Evolutionary conservation across 2,329 filamentous ascomycete species (phyloP).

Genomic region (Nothophoma quercina): DNA sequence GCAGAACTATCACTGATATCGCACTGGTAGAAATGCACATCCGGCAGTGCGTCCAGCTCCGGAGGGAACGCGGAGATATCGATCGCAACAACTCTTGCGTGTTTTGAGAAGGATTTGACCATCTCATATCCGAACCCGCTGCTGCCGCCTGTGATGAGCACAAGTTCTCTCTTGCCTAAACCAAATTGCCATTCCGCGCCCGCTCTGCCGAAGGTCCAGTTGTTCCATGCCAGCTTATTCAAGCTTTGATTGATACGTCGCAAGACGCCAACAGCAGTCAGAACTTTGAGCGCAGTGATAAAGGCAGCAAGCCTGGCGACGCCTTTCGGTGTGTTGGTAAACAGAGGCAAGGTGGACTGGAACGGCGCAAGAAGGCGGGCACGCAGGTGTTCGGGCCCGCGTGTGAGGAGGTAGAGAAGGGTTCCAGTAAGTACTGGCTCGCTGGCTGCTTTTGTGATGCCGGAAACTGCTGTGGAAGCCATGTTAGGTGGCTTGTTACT

Average conservation of each 20-base stretch:
- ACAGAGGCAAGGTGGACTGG: slow-evolving; percentile 19
- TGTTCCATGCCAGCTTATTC: slow-evolving; percentile 42
- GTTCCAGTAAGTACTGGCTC: slow-evolving; percentile 32
- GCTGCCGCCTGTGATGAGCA: slow-evolving; percentile 41
- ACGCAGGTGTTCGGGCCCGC: slow-evolving; percentile 30
- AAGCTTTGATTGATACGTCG: slow-evolving; percentile 27
- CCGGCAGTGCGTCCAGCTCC: slow-evolving; percentile 30
- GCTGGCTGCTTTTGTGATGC: slow-evolving; percentile 5
- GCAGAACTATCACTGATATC: slow-evolving; percentile 31
- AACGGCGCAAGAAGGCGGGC: slow-evolving; percentile 33
- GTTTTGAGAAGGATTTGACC: slow-evolving; percentile 33
- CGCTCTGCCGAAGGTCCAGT: slow-evolving; percentile 42
- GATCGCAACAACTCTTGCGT: slow-evolving; percentile 33
- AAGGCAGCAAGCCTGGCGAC: slow-evolving; percentile 26
- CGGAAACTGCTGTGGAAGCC: slow-evolving; percentile 6
- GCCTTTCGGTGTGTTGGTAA: slow-evolving; percentile 26
- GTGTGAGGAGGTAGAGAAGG: slow-evolving; percentile 35
- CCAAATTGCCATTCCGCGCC: slow-evolving; percentile 33
- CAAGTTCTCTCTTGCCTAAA: slow-evolving; percentile 31
- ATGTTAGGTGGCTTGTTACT: slow-evolving; percentile 6
- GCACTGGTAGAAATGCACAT: slow-evolving; percentile 38
- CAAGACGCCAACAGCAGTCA: slow-evolving; percentile 26
- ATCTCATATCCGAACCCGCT: slow-evolving; percentile 42
- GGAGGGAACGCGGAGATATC: slow-evolving; percentile 32
- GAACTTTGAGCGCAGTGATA: slow-evolving; percentile 31